Conservation (phyloP, 768 basidiomycete species). For the Rhodotorula sphaerocarpa region DNA sequence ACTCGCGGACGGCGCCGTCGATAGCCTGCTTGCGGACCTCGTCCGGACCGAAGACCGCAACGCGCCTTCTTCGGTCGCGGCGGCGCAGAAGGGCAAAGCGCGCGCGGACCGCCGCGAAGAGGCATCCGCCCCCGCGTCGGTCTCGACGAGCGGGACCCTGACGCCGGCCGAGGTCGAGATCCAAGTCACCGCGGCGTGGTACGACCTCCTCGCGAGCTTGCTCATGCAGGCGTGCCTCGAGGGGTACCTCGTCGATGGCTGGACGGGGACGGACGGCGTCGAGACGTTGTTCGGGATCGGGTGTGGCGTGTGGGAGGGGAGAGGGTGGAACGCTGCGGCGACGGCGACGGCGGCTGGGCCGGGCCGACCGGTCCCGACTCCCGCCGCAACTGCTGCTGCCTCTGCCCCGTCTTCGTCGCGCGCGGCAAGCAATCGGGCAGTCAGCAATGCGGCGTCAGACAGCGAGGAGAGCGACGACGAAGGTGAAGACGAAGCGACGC, state of each 20-base stretch:
- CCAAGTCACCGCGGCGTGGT: conserved; percentile 63
- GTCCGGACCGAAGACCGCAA: not conserved
- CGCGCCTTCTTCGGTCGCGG: not conserved
- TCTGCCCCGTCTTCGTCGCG: no score
- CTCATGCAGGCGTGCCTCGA: conserved; percentile 76
- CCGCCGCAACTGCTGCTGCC: no score
- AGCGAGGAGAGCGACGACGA: conserved; percentile 20
- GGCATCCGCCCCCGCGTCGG: not conserved
- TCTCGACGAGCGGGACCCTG: not conserved
- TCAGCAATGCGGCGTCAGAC: conserved; percentile 4
- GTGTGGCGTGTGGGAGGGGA: conserved; percentile 36
- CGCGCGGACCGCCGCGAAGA: not conserved
- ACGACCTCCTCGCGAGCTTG: conserved; percentile 65
- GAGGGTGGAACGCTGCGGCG: conserved; percentile 25
- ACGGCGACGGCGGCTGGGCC: no score
- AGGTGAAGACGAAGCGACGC: conserved; percentile 38
- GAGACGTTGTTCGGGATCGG: conserved; percentile 69
- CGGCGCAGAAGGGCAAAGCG: not conserved
- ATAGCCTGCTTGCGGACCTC: not conserved
- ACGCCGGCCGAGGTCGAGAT: not conserved
- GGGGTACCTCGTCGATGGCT: conserved; percentile 72
- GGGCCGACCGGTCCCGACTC: no score
- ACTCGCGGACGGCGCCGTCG: conserved; percentile 25
- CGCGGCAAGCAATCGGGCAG: not conserved
- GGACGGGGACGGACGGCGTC: conserved; percentile 63